Base-by-base conservation (phyloP, 345 rosid species). In the Jatropha curcas region DNA sequence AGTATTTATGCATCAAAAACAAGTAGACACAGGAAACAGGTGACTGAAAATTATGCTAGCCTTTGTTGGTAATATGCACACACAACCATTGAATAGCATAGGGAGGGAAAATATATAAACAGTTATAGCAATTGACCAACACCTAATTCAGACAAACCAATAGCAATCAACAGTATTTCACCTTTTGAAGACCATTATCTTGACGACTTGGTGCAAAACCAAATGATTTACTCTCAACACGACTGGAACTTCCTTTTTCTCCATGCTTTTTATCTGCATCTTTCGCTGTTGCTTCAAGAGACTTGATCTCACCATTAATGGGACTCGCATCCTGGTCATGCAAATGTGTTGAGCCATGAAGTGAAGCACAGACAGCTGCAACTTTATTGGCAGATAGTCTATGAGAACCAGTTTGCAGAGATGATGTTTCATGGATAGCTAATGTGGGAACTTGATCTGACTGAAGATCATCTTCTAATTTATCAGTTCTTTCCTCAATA, bases 391-490 rank as follows among this genome's bases (percentile, higher is more conserved):
- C 58, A 46, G 88, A 77, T 57, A 74, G 60, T 78, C 77, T 60
- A 24, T 63, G 70, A 62, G 88, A 80, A 74, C 81, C 86, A 39
- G 81, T 77, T 35, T 71, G 85, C 31, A 86, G 74, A 60, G 85
- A 73, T 51, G 88, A 78, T 56, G 72, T 87, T 72, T 86, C 96
- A 60, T 79, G 87, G 75, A 87, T 84, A 58, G 97, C 84, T 58
- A 84, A 80, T 76, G 97, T 87, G 66, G 92, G 98, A 84, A 88
- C 94, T 87, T 87, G 92, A 85, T 91, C 95, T 71, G 96, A 84
- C 51, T 64, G 79, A 74, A 81, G 71, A 79, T 85, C 88, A 73
- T 89, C 89, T 13, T 88, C 94, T 69, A 78, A 69, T 80, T 86
- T 80, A 77, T 81, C 86, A 43, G 45, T 76, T 83, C 69, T 81